Base-by-base conservation (phyloP, 768 basidiomycete species). In the Fibroporia radiculosa region DNA sequence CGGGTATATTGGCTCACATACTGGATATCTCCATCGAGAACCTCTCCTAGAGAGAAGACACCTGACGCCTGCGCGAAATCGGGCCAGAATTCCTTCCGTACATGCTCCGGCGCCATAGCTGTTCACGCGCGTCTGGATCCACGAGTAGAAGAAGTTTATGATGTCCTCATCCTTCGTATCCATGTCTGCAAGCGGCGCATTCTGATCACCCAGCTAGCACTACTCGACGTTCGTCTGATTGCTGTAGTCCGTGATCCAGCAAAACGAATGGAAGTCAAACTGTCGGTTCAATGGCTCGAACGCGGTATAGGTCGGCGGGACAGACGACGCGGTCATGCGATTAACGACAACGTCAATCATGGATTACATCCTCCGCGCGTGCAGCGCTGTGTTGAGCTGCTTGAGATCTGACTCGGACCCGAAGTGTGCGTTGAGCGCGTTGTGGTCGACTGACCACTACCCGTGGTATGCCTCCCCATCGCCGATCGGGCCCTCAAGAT, bases 321-420 rank as follows among this genome's bases (percentile, higher is more conserved):
- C 14, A 58, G 55, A 43, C 22, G 61, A 50, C 0, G 71, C 64
- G 1, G 73, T 73, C 59, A 82, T 68, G 56, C 80, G 78, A 53
- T 82, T 80, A 49, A 81, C 68, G 50, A 82, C 79, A 42, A 80
- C 59, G 57, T 80, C 79, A 14, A 81, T 58, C 75, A 80, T 79
- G 45, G 80, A 66, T 57, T 67, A 70, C 79, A 80, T 81, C 32
- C 66, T 69, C n/a, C 73, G 68, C 1, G 56, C 51, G 48, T 80
- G 79, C 22, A 79, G 56, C 4, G 71, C 71, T 13, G 60, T 47
- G 16, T 66, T 64, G 16, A 80, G 70, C n/a, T 65, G 63, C 41
- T 68, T 71, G 38, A 80, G 68, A 53, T 80, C 78, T 27, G 69
- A 64, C 5, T 58, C 59, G 2, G 69, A 64, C 16, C 79, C 80